Base-by-base conservation (phyloP, 2,329 filamentous ascomycete genomes). In the Stylonectria norvegica region DNA sequence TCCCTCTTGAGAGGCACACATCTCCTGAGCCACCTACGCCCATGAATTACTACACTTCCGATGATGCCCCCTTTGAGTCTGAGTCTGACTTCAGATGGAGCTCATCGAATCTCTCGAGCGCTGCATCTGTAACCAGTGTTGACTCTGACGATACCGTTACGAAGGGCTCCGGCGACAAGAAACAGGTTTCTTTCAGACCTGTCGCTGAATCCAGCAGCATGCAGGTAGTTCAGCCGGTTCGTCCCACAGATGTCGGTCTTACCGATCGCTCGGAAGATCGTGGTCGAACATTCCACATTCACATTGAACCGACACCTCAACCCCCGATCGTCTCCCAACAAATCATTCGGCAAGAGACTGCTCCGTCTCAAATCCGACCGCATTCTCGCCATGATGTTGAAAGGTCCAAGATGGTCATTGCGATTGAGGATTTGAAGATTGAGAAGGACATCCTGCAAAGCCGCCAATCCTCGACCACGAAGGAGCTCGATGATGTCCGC, bases 231-330 rank as follows among this genome's bases (percentile, higher is more conserved):
- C 49, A 49, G 11, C 42, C 47, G n/a, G 49, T 49, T n/a, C 49
- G 38, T 18, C 49, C 49, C 8, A 34, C 49, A 12, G 49, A 53
- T 15, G n/a, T n/a, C 50, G 50, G 8, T 12, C 19, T 6, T 36
- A 41, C 17, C 38, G 43, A 51, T 10, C 36, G 55, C 17, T 57
- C 55, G 29, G 44, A 46, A 31, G 58, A 55, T 22, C 55, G 55
- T 20, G 55, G 55, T 17, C 51, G 55, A 15, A 57, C 55, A 34
- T 49, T 55, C 31, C 55, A 57, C 39, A 57, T 57, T 17, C 55
- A 57, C 48, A 58, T 57, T 16, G 55, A 55, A 43, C 54, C 54
- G 1, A 49, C 45, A 5, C 32, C 40, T 5, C 47, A 44, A 28
- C 45, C 50, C 25, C 32, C 20, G 11, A 37, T 31, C 7, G 27